Evolutionary conservation across 306 rosid species (phyloP).

Genomic region (Myrica gale): DNA sequence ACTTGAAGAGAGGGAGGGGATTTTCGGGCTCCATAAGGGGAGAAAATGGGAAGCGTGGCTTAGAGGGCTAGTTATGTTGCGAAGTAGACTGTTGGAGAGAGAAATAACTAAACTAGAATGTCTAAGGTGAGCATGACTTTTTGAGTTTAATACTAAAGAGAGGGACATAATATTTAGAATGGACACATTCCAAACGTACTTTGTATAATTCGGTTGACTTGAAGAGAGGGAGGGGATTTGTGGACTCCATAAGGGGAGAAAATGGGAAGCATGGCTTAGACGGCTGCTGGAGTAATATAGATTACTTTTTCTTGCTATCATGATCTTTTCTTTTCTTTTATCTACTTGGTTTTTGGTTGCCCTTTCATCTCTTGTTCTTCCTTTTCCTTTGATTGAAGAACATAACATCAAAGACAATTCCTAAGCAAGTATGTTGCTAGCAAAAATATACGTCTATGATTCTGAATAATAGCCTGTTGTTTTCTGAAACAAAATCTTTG

Average conservation of each 20-base stretch:
- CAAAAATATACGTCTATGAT: neutral
- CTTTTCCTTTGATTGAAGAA: neutral
- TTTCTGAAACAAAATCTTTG: neutral
- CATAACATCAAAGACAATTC: neutral
- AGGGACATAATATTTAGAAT: too few species aligned
- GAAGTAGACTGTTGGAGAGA: too few species aligned
- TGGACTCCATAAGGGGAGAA: neutral
- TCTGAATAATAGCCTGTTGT: neutral
- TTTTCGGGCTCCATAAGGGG: neutral
- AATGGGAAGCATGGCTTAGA: neutral
- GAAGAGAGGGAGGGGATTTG: neutral
- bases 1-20: neutral
- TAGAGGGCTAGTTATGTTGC: too few species aligned
- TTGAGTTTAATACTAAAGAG: too few species aligned
- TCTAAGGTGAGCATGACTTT: too few species aligned
- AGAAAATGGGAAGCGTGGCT: neutral
- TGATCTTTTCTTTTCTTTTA: neutral
- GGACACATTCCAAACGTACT: neutral
- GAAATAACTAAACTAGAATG: too few species aligned
- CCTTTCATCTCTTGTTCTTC: neutral
- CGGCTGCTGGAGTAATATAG: neutral
- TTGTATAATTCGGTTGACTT: neutral
- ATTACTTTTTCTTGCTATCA: neutral
- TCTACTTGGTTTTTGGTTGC: neutral
- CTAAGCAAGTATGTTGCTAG: neutral